These are phyloP conservation scores for Annulohypoxylon bovei DNA, from an alignment of 495 filamentous ascomycete genomes.

Conservation along the genomic window DNA sequence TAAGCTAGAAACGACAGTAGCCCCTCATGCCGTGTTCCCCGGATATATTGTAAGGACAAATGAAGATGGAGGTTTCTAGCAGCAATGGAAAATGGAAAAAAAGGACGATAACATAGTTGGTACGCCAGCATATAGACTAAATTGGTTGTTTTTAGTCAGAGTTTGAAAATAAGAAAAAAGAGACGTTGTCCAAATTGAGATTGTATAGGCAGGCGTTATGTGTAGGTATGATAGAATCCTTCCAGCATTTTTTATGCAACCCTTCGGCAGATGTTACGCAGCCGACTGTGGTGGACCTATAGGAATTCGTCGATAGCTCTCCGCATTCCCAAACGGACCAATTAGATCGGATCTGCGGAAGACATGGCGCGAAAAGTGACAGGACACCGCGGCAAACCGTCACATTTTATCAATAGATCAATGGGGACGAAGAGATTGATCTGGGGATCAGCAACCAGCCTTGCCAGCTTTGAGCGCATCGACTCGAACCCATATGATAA, in stretches of 20 bases:
- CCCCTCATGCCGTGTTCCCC: conserved; percentile 3
- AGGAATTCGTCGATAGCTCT: conserved; percentile 29
- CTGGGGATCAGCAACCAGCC: conserved; percentile 36
- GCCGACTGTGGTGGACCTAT: conserved; percentile 18
- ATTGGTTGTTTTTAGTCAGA: conserved; percentile 21
- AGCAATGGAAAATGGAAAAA: conserved; percentile 6
- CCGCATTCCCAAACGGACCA: conserved; percentile 35
- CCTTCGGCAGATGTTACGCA: conserved; percentile 27
- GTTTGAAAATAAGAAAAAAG: background rate
- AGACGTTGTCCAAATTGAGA: background rate
- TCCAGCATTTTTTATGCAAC: conserved; percentile 13
- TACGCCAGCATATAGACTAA: conserved; percentile 1
- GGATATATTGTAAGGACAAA: conserved; percentile 1
- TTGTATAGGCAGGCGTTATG: background rate
- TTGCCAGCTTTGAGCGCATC: conserved; percentile 11
- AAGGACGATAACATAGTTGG: background rate
- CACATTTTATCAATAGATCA: conserved; percentile 39
- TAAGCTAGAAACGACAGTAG: background rate
- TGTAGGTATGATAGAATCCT: conserved; percentile 7
- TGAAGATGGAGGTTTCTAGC: background rate
- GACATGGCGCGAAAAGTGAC: conserved; percentile 15
- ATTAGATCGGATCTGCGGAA: conserved; percentile 16
- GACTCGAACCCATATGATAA: conserved; percentile 29
- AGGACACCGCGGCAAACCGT: conserved; percentile 6
- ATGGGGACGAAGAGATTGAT: conserved; percentile 34